These are phyloP conservation scores for Mycogone perniciosa DNA, from an alignment of 2,329 filamentous ascomycete species.

Conservation along the genomic window DNA sequence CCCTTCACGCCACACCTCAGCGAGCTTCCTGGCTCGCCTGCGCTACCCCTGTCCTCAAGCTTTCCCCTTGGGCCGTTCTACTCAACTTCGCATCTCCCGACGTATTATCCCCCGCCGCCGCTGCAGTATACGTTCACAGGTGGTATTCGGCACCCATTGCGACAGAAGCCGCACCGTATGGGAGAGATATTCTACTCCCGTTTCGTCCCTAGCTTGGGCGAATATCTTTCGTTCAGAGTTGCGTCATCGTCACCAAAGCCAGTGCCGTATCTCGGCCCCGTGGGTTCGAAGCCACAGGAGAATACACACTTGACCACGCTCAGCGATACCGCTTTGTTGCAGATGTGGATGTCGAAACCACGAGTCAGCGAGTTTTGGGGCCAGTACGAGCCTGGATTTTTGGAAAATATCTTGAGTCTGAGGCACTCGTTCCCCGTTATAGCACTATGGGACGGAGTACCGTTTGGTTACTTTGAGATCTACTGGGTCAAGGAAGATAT, in stretches of 20 bases:
- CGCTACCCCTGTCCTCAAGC: conserved; percentile 29
- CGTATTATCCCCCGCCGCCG: conserved; percentile 81
- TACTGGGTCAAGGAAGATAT: conserved; percentile 97
- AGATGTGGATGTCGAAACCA: conserved; percentile 83
- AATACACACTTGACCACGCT: conserved; percentile 36
- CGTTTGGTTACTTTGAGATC: conserved; percentile 95
- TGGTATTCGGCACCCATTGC: conserved; percentile 74
- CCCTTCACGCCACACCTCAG: conserved; percentile 21
- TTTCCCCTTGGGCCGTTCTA: conserved; percentile 63
- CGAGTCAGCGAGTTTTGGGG: conserved; percentile 87
- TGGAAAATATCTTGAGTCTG: conserved; percentile 57
- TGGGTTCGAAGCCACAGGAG: conserved; percentile 34
- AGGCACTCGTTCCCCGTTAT: conserved; percentile 84
- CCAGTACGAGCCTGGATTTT: conserved; percentile 56
- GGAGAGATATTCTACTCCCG: conserved; percentile 88
- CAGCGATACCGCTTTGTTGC: conserved; percentile 56
- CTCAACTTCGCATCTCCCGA: conserved; percentile 78
- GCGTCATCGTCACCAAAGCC: conserved; percentile 63
- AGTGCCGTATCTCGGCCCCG: conserved; percentile 58
- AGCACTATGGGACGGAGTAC: conserved; percentile 88
- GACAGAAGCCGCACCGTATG: conserved; percentile 82
- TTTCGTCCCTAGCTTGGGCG: conserved; percentile 71
- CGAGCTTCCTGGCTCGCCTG: conserved; percentile 35
- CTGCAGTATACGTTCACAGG: conserved; percentile 75
- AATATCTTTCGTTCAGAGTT: conserved; percentile 84